A percentile compares a stretch with the other conserved stretches of the same genome.
Evolutionary conservation across 2,329 filamentous ascomycete species (phyloP).

Genomic region (Blastomyces gilchristii): DNA sequence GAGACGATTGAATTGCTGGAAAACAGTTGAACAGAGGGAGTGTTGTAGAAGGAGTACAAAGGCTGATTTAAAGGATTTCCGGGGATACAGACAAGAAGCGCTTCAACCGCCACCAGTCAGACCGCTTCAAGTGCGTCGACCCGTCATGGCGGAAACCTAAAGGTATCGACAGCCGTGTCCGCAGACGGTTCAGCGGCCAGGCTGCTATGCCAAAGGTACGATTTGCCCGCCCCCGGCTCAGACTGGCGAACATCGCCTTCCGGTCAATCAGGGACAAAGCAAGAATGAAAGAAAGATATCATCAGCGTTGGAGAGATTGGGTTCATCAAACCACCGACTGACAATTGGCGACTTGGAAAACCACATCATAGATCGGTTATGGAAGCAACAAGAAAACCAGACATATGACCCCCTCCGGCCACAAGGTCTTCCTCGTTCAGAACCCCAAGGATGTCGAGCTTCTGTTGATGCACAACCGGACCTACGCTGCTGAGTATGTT

Average conservation of each 20-base stretch:
- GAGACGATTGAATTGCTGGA: background rate
- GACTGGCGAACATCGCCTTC: background rate
- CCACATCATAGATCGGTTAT: slow-evolving; percentile 74
- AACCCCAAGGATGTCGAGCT: slow-evolving; percentile 94
- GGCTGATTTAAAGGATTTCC: slow-evolving; percentile 24
- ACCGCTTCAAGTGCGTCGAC: slow-evolving; percentile 88
- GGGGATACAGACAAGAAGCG: slow-evolving; percentile 64
- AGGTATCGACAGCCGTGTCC: slow-evolving; percentile 98
- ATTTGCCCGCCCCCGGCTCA: background rate
- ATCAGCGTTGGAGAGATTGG: background rate
- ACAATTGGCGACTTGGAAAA: slow-evolving; percentile 9
- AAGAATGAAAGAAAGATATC: background rate
- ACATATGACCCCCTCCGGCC: slow-evolving; percentile 96
- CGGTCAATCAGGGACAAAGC: background rate
- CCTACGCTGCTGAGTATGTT: slow-evolving; percentile 94
- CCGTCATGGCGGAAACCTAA: slow-evolving; percentile 98
- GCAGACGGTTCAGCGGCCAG: slow-evolving; percentile 93
- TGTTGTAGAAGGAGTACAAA: slow-evolving; percentile 5
- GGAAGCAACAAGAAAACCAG: slow-evolving; percentile 99
- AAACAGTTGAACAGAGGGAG: background rate
- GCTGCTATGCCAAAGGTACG: slow-evolving; percentile 96
- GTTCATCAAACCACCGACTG: background rate
- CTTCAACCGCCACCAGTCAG: slow-evolving; percentile 96
- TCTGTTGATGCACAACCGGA: slow-evolving; percentile 99
- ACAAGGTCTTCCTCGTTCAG: slow-evolving; percentile 99